These are phyloP conservation scores for Apiosordaria backusii DNA, from an alignment of 495 filamentous ascomycete species.

Conservation along the genomic window DNA sequence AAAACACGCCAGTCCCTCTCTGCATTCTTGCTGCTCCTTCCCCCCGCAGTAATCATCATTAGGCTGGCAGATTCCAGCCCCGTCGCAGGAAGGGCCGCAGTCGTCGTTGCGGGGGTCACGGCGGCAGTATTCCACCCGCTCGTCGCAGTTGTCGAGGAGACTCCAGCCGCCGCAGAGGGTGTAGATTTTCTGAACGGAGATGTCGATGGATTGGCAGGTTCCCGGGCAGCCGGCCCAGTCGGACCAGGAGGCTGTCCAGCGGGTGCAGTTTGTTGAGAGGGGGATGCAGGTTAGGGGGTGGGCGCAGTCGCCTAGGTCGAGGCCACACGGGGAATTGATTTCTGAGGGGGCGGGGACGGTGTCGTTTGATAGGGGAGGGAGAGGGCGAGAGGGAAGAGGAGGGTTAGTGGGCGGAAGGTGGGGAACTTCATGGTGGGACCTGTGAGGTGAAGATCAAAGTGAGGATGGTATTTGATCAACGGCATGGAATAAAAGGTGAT, in stretches of 20 bases:
- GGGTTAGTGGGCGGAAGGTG: background rate
- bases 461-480: too few relatives aligned
- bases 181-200: slow-evolving; percentile 16
- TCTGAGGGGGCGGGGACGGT: background rate
- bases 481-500: too few relatives aligned
- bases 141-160: slow-evolving; percentile 18
- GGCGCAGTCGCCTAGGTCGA: slow-evolving; percentile 12
- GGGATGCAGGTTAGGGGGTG: slow-evolving; percentile 20
- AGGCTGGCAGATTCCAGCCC: slow-evolving; percentile 15
- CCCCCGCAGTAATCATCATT: slow-evolving; percentile 13
- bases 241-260: background rate
- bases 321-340: slow-evolving; percentile 12
- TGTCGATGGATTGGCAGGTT: slow-evolving; percentile 18
- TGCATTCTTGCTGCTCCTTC: background rate
- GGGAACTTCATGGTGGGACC: background rate
- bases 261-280: slow-evolving; percentile 14
- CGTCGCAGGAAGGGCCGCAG: slow-evolving; percentile 22
- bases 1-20: slow-evolving; percentile 16
- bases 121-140: slow-evolving; percentile 13
- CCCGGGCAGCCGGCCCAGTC: slow-evolving; percentile 6
- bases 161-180: slow-evolving; percentile 21
- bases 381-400: background rate
- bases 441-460: background rate
- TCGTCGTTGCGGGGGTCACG: slow-evolving; percentile 11
- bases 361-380: background rate